Conservation (phyloP, 257 asterid species). For the Rubia yunnanensis region DNA sequence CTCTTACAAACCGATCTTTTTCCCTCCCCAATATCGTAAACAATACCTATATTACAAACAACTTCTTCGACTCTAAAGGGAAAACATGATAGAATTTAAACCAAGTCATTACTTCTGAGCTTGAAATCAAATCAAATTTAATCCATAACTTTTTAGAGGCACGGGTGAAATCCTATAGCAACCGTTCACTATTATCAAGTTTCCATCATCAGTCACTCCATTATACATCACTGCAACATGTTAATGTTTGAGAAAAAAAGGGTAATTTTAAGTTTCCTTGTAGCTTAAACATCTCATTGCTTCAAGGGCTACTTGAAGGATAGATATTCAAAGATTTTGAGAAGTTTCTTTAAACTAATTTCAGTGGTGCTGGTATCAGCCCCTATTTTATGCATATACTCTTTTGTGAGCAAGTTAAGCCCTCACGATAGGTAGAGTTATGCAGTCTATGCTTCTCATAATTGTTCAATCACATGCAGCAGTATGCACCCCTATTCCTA, state of each 20-base stretch:
- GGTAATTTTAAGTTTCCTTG: neutral
- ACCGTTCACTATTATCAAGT: neutral
- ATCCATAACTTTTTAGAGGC: neutral
- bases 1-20: neutral
- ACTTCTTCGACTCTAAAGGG: neutral
- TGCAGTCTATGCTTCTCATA: neutral
- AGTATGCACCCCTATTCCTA: neutral
- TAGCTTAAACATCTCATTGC: neutral
- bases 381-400: neutral
- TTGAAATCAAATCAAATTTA: neutral
- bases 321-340: neutral
- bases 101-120: neutral
- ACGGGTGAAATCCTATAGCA: neutral
- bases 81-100: neutral
- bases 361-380: neutral
- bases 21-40: neutral
- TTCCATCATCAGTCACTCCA: neutral
- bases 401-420: neutral
- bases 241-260: neutral
- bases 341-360: neutral
- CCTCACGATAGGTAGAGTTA: neutral
- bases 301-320: neutral
- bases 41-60: neutral
- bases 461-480: neutral
- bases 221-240: too few species aligned